Evolutionary conservation across 768 basidiomycete genomes (phyloP).

Genomic region (Cyclocybe cylindracea): DNA sequence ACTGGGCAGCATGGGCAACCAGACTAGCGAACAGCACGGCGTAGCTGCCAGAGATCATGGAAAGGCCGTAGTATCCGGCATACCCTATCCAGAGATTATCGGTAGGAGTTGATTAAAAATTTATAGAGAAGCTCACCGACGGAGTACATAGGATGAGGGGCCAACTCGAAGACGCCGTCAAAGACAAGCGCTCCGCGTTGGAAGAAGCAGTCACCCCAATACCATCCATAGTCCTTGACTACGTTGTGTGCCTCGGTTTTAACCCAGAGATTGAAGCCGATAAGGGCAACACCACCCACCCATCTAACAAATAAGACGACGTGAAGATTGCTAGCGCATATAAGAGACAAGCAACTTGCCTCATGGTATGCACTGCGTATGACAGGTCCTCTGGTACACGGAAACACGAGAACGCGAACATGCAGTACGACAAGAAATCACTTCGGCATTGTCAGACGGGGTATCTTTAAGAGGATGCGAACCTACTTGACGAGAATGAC

Average conservation of each 20-base stretch:
- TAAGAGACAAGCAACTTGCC: slow-evolving; percentile 40
- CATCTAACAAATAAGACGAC: slow-evolving; percentile 52
- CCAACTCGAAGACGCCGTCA: slow-evolving; percentile 96
- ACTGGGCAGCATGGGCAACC: slow-evolving; percentile 94
- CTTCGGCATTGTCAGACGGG: slow-evolving; percentile 37
- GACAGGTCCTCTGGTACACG: slow-evolving; percentile 82
- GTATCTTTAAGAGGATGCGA: not conserved
- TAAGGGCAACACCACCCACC: slow-evolving; percentile 82
- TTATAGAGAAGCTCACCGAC: slow-evolving; percentile 47
- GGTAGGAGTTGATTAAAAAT: slow-evolving; percentile 1
- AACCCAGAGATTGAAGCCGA: slow-evolving; percentile 97
- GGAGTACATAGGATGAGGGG: slow-evolving; percentile 96
- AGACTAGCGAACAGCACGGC: slow-evolving; percentile 91
- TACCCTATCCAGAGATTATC: slow-evolving; percentile 53
- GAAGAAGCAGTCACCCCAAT: slow-evolving; percentile 94
- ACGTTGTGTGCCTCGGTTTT: slow-evolving; percentile 97
- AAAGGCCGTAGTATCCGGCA: slow-evolving; percentile 96
- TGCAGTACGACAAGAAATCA: slow-evolving; percentile 91
- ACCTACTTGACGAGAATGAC: slow-evolving; percentile 93
- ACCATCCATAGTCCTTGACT: slow-evolving; percentile 98
- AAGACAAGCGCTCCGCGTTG: slow-evolving; percentile 93
- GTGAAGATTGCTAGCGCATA: not conserved
- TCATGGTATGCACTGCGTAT: slow-evolving; percentile 68
- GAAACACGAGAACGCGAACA: slow-evolving; percentile 95
- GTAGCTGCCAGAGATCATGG: slow-evolving; percentile 87